These are phyloP conservation scores for Talaromyces stipitatus DNA, from an alignment of 495 filamentous ascomycete species.

Conservation along the genomic window DNA sequence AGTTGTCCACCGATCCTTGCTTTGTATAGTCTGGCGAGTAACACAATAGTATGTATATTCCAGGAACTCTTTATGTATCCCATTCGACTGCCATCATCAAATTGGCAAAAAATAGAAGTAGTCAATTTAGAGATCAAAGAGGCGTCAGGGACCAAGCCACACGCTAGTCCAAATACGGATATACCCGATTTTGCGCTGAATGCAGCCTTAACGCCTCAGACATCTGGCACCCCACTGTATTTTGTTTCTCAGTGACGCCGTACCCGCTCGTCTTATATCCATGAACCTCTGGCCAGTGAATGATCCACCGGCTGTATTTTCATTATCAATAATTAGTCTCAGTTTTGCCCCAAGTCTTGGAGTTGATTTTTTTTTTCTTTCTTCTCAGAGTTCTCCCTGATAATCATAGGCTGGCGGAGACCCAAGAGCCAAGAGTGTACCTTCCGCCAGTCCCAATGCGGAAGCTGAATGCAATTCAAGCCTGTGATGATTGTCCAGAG, in stretches of 20 bases:
- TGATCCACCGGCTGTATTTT: no score
- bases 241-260: background rate
- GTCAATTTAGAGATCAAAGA: background rate
- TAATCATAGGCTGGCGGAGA: background rate
- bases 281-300: background rate
- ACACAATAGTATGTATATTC: background rate
- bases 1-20: background rate
- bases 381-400: background rate
- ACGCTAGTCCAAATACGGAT: background rate
- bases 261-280: no score
- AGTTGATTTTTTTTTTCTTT: background rate
- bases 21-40: background rate
- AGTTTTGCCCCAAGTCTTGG: background rate
- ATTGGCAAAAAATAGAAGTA: background rate
- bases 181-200: no score
- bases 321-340: background rate
- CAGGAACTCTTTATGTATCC: background rate
- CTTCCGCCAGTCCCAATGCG: background rate
- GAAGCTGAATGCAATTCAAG: background rate
- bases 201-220: background rate
- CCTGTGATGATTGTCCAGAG: background rate
- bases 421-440: background rate
- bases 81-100: background rate
- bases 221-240: background rate
- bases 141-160: background rate